Percentiles rank a stretch among this genome's conserved stretches.
Conservation (phyloP, 345 rosid genomes). For the Psidium friedrichsthalianum region DNA sequence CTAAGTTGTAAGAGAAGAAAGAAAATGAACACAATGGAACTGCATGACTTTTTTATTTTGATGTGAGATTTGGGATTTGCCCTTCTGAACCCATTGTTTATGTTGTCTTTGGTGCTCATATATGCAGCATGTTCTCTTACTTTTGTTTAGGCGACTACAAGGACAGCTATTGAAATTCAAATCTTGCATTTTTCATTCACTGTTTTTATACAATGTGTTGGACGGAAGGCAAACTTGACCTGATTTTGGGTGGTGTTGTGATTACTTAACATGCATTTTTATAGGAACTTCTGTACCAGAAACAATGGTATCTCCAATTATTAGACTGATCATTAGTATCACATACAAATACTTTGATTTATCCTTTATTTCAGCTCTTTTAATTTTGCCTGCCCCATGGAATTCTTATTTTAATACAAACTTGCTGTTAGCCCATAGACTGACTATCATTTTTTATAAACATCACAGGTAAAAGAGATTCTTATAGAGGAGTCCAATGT, state of each 20-base stretch:
- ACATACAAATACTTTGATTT: background rate
- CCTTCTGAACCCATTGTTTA: background rate
- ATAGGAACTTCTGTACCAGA: too few species aligned
- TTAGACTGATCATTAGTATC: background rate
- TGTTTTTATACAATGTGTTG: background rate
- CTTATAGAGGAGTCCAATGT: constrained; percentile 98
- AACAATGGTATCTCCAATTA: background rate
- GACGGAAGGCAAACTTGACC: background rate
- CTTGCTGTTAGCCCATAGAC: background rate
- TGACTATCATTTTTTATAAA: background rate
- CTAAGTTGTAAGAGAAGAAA: background rate
- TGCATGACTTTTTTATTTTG: background rate
- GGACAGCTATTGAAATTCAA: background rate
- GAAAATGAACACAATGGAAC: background rate
- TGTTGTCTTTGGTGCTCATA: background rate
- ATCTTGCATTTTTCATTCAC: background rate
- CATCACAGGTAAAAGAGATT: constrained; percentile 81
- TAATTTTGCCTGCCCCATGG: background rate
- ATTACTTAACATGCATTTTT: background rate
- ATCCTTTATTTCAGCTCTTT: background rate
- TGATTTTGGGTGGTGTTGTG: background rate
- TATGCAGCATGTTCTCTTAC: background rate
- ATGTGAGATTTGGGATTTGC: background rate
- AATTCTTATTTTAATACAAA: background rate
- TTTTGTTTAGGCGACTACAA: background rate